Evolutionary conservation across 2,329 filamentous ascomycete species (phyloP), one percentile per base, ranked within the genome.

Genomic region (Daldinia sp.): DNA sequence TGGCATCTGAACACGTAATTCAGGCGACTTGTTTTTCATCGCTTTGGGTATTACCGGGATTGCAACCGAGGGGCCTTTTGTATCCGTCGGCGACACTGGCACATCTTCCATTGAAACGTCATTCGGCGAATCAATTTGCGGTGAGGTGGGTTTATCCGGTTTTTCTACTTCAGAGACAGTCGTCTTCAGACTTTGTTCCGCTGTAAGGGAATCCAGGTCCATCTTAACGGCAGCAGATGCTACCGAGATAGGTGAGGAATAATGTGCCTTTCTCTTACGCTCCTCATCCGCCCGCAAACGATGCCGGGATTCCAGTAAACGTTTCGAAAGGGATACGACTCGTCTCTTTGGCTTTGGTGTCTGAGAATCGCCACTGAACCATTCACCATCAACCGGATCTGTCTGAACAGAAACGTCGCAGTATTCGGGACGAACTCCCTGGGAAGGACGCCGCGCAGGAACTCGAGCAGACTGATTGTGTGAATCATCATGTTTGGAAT

Each of bases 321-420:
- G 80, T 63, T 82, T 81, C 1, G 85, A 83, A 2, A 87, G 75
- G 0, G 84, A 83, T 3, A 86, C 80, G 10, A 87, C 77, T 29
- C 81, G 78, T 51, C 81, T 82, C 64, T 77, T 83, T 0, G 78
- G 77, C 35, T 77, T 79, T 0, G 77, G 72, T 0, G 77, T 71
- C 47, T 74, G 73, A 4, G 60, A 69, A 1, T 72, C 67, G 27
- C 77, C 75, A 63, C 80, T 83, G 62, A 82, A 85, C 83, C 83
- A 86, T 60, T 82, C 81, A 11, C 82, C 83, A 29, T 81, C 77
- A 0, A 84, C 82, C 0, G 81, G 79, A 27, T 87, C 85, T 0
- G 85, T 87, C 68, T 88, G 85, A 1, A 84, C 79, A 4, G 77
- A 74, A 8, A 77, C 81, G 68, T 87, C 82, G 51, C 80, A 76